phyloP scores from a whole-genome alignment of 1,284 basidiomycete genomes.

The Ustilago bromivora region DNA sequence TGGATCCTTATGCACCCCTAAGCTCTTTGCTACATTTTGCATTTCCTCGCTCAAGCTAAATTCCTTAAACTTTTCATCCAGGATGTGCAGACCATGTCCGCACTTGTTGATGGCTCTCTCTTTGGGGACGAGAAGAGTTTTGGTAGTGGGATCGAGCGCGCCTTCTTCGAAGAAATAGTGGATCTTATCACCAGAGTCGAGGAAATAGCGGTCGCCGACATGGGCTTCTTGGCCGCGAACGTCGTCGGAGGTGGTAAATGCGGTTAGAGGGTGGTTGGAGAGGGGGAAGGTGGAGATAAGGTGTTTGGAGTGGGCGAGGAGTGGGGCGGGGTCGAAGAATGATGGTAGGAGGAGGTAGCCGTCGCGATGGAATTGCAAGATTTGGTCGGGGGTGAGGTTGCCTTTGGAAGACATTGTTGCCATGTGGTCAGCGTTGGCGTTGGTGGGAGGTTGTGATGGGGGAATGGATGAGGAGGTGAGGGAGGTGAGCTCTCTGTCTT shows the following conservation, averaged over 20 bases:
- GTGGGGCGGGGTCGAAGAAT: constrained; percentile 79
- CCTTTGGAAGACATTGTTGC: constrained; percentile 12
- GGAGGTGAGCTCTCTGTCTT: neutral
- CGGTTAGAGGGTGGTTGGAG: constrained; percentile 86
- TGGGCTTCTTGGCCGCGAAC: constrained; percentile 39
- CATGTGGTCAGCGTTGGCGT: neutral
- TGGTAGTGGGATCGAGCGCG: constrained; percentile 71
- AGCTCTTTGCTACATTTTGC: constrained; percentile 46
- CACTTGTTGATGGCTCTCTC: constrained; percentile 57
- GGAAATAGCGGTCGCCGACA: constrained; percentile 88
- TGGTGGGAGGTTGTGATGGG: neutral
- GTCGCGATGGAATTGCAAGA: constrained; percentile 56
- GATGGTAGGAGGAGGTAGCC: constrained; percentile 82
- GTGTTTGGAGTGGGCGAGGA: constrained; percentile 77
- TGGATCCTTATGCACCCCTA: constrained; percentile 48
- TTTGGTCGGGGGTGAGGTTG: constrained; percentile 39
- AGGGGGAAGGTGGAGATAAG: constrained; percentile 82
- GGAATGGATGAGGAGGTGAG: neutral
- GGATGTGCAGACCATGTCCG: constrained; percentile 76
- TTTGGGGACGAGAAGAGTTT: constrained; percentile 32
- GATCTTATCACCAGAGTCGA: constrained; percentile 82
- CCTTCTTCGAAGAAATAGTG: constrained; percentile 88
- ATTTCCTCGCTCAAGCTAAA: constrained; percentile 45
- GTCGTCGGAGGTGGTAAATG: constrained; percentile 80
- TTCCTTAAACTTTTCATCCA: constrained; percentile 80